Conservation (phyloP, 2,329 filamentous ascomycete genomes). For the Raffaelea albimanens region DNA sequence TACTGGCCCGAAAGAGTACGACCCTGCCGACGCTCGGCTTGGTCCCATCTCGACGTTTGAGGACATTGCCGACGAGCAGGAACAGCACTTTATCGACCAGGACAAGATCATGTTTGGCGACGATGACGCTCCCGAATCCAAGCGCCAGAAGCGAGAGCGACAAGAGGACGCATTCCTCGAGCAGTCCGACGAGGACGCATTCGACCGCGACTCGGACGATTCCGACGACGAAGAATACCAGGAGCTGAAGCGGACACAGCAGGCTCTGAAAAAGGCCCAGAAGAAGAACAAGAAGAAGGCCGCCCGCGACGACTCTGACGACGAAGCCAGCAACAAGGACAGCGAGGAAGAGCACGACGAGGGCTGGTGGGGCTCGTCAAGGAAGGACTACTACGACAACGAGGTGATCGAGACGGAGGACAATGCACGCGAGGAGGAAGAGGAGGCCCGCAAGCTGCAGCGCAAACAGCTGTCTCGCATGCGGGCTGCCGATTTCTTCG, state of each 20-base stretch:
- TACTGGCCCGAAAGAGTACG: conserved; percentile 43
- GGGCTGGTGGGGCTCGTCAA: conserved; percentile 79
- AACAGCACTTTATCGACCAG: conserved; percentile 81
- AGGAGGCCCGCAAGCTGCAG: conserved; percentile 78
- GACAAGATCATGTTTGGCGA: conserved; percentile 85
- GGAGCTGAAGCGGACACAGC: conserved; percentile 22
- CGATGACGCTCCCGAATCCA: conserved; percentile 69
- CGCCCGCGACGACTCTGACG: conserved; percentile 30
- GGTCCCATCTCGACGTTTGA: conserved; percentile 54
- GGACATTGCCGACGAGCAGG: conserved; percentile 87
- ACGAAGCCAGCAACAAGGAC: conserved; percentile 14
- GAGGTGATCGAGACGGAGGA: conserved; percentile 59
- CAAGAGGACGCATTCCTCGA: conserved; percentile 49
- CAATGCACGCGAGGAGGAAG: conserved; percentile 80
- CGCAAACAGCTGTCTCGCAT: conserved; percentile 85
- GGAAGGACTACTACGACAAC: conserved; percentile 86
- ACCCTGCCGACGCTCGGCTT: conserved; percentile 52
- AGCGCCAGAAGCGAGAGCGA: conserved; percentile 60
- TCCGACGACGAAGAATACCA: conserved; percentile 10
- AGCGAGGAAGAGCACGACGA: conserved; percentile 41
- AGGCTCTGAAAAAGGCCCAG: background rate
- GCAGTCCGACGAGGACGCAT: conserved; percentile 52
- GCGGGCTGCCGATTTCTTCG: conserved; percentile 89
- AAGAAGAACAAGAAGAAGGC: conserved; percentile 6
- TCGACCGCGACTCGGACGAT: conserved; percentile 17